Base-by-base conservation (phyloP, 805 yeast genomes). In the Scheffersomyces lignosus region DNA sequence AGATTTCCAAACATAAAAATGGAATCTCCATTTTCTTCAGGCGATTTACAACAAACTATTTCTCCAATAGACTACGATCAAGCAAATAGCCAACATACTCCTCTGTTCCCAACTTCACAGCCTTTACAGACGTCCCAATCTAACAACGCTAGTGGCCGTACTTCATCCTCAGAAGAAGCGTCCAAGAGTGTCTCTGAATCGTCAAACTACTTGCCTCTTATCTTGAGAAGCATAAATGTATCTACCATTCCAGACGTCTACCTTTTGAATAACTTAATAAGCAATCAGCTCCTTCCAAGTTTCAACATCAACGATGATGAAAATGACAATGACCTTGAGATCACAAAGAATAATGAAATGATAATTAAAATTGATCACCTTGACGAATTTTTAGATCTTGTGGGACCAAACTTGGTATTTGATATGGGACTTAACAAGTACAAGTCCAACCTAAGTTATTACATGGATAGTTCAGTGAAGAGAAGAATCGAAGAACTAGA, bases 191-290 rank as follows among this genome's bases (percentile, higher is more conserved):
- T 48, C 1, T 45, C 62, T 2, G 72, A 68, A 35, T 60, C 73
- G 0, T 62, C 86, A 4, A 83, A 81, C 45, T 81, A 81, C 59
- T 56, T 84, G 23, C 90, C 89, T 1, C 78, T 85, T 58, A 66
- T 85, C 8, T 57, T 85, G 18, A 62, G 90, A 40, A 77, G 81
- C 28, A 75, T 83, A 40, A 81, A 87, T 14, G 65, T 81, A 0
- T 66, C 73, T 29, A 73, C 85, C 0, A 78, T 85, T 8, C 91
- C 95, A 0, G 64, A 69, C 12, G 48, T 54, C 10, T 79, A 80
- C 43, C 58, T 74, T 27, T 42, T 62, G 9, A 61, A 66, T 14
- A 68, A 61, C 37, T 71, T 73, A 0, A 31, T 27, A 0, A 48
- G 40, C 9, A 40, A 37, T 1, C 47, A 51, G 1, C 36, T 62